Evolutionary conservation across 768 basidiomycete species (phyloP).

Genomic region (Hydnum rufescens): DNA sequence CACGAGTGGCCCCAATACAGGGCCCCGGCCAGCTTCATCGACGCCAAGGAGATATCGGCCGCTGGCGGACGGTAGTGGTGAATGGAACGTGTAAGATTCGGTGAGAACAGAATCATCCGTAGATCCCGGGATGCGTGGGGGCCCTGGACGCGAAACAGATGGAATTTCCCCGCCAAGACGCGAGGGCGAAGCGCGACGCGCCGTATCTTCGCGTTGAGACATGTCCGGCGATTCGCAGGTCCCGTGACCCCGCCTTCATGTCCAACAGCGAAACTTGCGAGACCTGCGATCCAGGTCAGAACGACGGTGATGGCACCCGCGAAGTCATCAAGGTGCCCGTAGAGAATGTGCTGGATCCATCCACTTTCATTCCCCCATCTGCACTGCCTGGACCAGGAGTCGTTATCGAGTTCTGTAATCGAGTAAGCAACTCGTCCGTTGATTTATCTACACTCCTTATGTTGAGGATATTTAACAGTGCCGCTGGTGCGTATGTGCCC

Average conservation of each 20-base stretch:
- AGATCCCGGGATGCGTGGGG: background rate
- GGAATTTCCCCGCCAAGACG: background rate
- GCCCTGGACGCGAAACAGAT: background rate
- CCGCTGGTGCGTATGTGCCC: too few relatives aligned
- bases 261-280: too few relatives aligned
- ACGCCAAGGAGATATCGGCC: slow-evolving; percentile 91
- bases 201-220: background rate
- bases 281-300: too few relatives aligned
- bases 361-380: background rate
- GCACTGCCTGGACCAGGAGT: too few relatives aligned
- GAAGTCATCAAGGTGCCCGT: background rate
- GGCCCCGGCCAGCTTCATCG: slow-evolving; percentile 96
- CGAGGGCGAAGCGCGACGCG: background rate
- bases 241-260: too few relatives aligned
- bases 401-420: too few relatives aligned
- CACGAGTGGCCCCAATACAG: slow-evolving; percentile 87
- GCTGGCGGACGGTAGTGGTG: slow-evolving; percentile 39
- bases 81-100: slow-evolving; percentile 63
- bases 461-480: too few relatives aligned
- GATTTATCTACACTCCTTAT: too few relatives aligned
- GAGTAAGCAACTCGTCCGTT: too few relatives aligned
- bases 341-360: background rate
- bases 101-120: slow-evolving; percentile 24
- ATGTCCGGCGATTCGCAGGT: too few relatives aligned
- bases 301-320: background rate